phyloP scores from a whole-genome alignment of 2,329 filamentous ascomycete species.

The Pseudogymnoascus sp. region DNA sequence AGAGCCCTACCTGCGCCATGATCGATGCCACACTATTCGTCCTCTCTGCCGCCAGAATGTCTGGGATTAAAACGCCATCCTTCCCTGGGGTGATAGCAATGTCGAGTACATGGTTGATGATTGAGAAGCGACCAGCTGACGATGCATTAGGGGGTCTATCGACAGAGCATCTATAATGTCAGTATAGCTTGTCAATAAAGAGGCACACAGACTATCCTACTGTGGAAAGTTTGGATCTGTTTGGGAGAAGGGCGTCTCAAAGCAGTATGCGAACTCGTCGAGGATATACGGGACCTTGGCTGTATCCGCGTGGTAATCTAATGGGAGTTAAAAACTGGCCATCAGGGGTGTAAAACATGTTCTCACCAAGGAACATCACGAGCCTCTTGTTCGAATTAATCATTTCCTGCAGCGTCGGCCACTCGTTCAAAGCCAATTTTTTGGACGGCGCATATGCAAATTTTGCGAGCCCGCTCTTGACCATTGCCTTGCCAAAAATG shows the following conservation, averaged over 20 bases:
- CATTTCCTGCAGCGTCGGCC: slow-evolving; percentile 63
- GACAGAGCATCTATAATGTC: slow-evolving; percentile 47
- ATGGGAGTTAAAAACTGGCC: slow-evolving; percentile 16
- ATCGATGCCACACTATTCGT: slow-evolving; percentile 44
- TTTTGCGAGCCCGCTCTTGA: slow-evolving; percentile 18
- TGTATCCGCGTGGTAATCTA: slow-evolving; percentile 51
- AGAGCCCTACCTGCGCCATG: slow-evolving; percentile 41
- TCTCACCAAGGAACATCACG: slow-evolving; percentile 59
- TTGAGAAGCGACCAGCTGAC: slow-evolving; percentile 41
- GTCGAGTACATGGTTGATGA: slow-evolving; percentile 59
- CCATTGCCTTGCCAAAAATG: slow-evolving; percentile 38
- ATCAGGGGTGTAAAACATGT: background rate
- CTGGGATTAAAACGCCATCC: slow-evolving; percentile 41
- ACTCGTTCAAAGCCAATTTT: slow-evolving; percentile 37
- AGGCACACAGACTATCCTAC: background rate
- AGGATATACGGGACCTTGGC: slow-evolving; percentile 51
- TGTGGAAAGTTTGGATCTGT: slow-evolving; percentile 46
- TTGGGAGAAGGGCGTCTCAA: slow-evolving; percentile 64
- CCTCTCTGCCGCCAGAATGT: slow-evolving; percentile 35
- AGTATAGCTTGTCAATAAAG: background rate
- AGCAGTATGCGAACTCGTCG: slow-evolving; percentile 56
- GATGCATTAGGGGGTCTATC: slow-evolving; percentile 46
- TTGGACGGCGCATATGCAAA: slow-evolving; percentile 25
- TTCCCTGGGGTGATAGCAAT: slow-evolving; percentile 28
- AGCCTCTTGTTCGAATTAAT: slow-evolving; percentile 55